Conservation (phyloP, 2,329 filamentous ascomycete genomes). For the Trichoderma gracile region DNA sequence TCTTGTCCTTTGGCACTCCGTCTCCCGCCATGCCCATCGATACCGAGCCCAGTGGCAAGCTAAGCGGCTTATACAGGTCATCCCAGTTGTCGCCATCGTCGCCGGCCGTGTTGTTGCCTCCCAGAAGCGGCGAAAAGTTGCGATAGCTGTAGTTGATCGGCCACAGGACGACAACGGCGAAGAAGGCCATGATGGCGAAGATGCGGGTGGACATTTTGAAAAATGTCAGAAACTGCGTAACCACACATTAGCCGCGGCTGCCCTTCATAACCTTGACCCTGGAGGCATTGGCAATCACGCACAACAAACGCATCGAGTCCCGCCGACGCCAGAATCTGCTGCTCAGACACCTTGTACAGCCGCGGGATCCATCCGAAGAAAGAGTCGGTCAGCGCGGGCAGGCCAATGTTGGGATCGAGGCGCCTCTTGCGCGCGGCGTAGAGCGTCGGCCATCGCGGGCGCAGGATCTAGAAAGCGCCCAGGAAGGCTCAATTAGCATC, state of each 20-base stretch:
- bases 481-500: constrained; percentile 7
- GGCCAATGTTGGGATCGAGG: constrained; percentile 55
- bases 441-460: constrained; percentile 86
- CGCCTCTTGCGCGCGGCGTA: constrained; percentile 87
- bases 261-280: background rate
- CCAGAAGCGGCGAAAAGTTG: constrained; percentile 19
- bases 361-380: constrained; percentile 93
- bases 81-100: constrained; percentile 12
- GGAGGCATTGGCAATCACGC: constrained; percentile 36
- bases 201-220: constrained; percentile 94
- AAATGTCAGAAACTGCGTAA: constrained; percentile 75
- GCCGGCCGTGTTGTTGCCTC: background rate
- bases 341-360: constrained; percentile 80
- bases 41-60: constrained; percentile 27
- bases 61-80: constrained; percentile 24
- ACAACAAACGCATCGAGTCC: constrained; percentile 94
- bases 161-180: constrained; percentile 76
- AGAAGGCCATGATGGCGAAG: constrained; percentile 75
- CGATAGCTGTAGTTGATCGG: constrained; percentile 76
- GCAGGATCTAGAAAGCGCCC: constrained; percentile 62
- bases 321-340: constrained; percentile 85
- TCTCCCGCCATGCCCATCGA: constrained; percentile 33
- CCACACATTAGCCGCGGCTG: background rate
- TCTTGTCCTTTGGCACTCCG: constrained; percentile 39
- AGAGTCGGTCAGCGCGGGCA: constrained; percentile 79